Percentiles rank a stretch among this genome's conserved stretches.
phyloP scores from a whole-genome alignment of 1,139 yeast species.

The Kodamaea ohmeri region DNA sequence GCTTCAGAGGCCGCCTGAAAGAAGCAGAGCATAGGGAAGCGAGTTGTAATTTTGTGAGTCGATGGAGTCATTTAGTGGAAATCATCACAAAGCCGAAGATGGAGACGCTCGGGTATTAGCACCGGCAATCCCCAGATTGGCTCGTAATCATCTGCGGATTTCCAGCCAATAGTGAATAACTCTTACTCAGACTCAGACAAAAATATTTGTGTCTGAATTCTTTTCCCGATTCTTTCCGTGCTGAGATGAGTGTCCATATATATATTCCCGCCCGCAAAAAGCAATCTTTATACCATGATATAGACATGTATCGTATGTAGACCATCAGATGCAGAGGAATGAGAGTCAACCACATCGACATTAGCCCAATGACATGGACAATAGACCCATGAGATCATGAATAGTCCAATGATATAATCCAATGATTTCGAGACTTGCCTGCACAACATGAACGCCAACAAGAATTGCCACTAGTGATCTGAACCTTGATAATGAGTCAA shows the following conservation, averaged over 20 bases:
- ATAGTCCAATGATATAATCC: no score
- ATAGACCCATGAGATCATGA: no score
- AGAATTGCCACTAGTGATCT: neutral
- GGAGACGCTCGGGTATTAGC: conserved; percentile 4
- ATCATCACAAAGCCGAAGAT: no score
- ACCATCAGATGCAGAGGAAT: neutral
- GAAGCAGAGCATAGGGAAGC: neutral
- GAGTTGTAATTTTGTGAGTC: no score
- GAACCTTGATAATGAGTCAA: no score
- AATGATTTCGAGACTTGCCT: no score
- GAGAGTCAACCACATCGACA: no score
- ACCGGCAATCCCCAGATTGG: neutral
- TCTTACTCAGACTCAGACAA: conserved; percentile 6
- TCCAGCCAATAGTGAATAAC: conserved; percentile 3
- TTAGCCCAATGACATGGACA: no score
- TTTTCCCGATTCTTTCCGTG: conserved; percentile 6
- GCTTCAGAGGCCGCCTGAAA: neutral
- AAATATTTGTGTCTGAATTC: conserved; percentile 3
- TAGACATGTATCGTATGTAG: conserved; percentile 6
- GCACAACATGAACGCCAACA: neutral
- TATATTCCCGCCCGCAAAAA: neutral
- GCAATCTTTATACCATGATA: conserved; percentile 4
- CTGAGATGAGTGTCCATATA: conserved; percentile 4
- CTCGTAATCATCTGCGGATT: neutral
- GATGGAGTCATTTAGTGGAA: no score